phyloP scores from a whole-genome alignment of 805 yeast genomes.

The Candida coleopterorum region DNA sequence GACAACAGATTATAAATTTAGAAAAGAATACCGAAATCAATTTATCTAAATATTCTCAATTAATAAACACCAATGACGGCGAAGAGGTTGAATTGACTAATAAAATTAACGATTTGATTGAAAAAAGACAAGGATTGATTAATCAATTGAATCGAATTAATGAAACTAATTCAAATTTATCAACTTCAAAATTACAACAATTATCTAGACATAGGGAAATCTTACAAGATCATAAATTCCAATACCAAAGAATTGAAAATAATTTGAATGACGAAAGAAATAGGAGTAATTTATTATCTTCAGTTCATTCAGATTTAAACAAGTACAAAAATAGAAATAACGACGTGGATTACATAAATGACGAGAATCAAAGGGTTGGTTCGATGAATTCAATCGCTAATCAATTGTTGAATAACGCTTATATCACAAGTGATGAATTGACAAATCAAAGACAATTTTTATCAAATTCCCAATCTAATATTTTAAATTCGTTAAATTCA shows the following conservation, averaged over 20 bases:
- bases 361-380: constrained; percentile 72
- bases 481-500: constrained; percentile 55
- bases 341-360: constrained; percentile 71
- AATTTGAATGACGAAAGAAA: constrained; percentile 71
- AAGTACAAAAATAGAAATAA: constrained; percentile 48
- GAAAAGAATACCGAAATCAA: constrained; percentile 67
- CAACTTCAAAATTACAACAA: constrained; percentile 77
- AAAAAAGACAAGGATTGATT: constrained; percentile 48
- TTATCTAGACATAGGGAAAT: constrained; percentile 76
- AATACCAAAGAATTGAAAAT: constrained; percentile 53
- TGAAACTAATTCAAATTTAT: constrained; percentile 49
- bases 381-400: constrained; percentile 74
- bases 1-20: constrained; percentile 62
- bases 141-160: constrained; percentile 47
- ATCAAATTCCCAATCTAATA: constrained; percentile 56
- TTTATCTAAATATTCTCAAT: constrained; percentile 39
- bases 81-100: constrained; percentile 16
- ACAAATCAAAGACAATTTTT: constrained; percentile 64
- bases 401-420: constrained; percentile 75
- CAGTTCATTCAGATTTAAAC: constrained; percentile 77
- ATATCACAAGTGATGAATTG: constrained; percentile 84
- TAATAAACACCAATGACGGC: constrained; percentile 10
- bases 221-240: constrained; percentile 62
- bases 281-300: constrained; percentile 64
- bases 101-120: constrained; percentile 21